Base-by-base conservation (phyloP, 2,329 filamentous ascomycete genomes). In the Calonectria leucothoes region DNA sequence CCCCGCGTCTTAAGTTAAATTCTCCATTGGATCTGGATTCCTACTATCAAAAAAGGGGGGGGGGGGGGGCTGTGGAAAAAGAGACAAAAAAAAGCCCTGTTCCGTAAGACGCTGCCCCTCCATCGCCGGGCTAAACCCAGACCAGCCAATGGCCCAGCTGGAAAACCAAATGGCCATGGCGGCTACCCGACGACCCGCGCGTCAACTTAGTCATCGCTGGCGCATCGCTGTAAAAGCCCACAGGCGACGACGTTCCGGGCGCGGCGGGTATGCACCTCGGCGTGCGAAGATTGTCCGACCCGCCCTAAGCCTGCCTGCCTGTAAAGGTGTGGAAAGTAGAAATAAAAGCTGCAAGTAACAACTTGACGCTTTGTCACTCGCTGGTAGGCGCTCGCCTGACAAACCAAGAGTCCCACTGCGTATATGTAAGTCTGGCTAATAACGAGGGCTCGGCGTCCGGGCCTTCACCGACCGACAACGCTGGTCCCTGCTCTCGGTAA, bases 191-290 rank as follows among this genome's bases (percentile, higher is more conserved):
- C 63, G 42, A 37, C 45, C 72, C 78, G 78, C 78, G 78, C 78
- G 78, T 65, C 70, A 74, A 39, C 73, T 80, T 74, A 80, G 78
- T 80, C 74, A 80, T 77, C 52, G 10, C 29, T 55, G 59, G 68
- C 45, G 45, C 31, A 15, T 74, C 61, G 66, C 35, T 48, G 51
- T n/a, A 12, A 25, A 12, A 45, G 14, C 33, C 37, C 33, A 55
- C 20, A 48, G 15, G 51, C 33, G 25, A 48, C 59, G 59, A 45
- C 14, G 39, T 64, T 11, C 59, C 27, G 51, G 23, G 20, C 65
- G 65, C 25, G 49, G 51, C 65, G 49, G 48, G 55, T 33, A 27
- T 20, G 48, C 27, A 17, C 10, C 35, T 45, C n/a, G 35, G 59
- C 29, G 45, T 48, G 59, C 39, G 37, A 42, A 23, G 39, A 64